A percentile compares a stretch with the other conserved stretches of the same genome.
Evolutionary conservation across 192 early-diverging fungal genomes (phyloP).

Genomic region (Backusella mclennaniae): DNA sequence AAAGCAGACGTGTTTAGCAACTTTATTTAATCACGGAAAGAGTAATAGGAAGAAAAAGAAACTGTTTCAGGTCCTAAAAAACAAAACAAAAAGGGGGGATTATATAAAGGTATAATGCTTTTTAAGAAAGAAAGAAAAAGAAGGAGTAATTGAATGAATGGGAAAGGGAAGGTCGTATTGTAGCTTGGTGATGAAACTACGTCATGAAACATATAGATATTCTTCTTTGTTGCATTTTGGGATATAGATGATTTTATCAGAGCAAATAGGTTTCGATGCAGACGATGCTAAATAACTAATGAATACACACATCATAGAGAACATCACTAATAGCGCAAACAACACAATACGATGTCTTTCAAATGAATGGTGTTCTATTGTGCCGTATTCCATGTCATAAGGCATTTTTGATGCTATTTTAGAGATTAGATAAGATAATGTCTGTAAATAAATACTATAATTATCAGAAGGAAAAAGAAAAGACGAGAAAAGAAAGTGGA

Average conservation of each 20-base stretch:
- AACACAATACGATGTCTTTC: conserved; percentile 4
- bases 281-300: not conserved
- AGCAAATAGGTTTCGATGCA: not conserved
- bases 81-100: not conserved
- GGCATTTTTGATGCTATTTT: not conserved
- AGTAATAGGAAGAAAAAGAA: not conserved
- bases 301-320: conserved; percentile 10
- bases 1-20: not conserved
- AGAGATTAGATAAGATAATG: not conserved
- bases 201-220: not conserved
- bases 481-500: not conserved
- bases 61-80: not conserved
- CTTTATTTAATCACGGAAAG: not conserved
- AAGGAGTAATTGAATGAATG: not conserved
- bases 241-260: conserved; percentile 10
- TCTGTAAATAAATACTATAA: not conserved
- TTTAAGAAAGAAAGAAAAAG: not conserved
- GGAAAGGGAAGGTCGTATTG: not conserved
- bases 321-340: not conserved
- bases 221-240: conserved; percentile 14
- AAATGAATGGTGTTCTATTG: not conserved
- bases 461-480: not conserved
- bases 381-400: not conserved
- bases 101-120: not conserved
- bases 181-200: not conserved